Base-by-base conservation (phyloP, 148 eudicot genomes). In the Cornus controversa region DNA sequence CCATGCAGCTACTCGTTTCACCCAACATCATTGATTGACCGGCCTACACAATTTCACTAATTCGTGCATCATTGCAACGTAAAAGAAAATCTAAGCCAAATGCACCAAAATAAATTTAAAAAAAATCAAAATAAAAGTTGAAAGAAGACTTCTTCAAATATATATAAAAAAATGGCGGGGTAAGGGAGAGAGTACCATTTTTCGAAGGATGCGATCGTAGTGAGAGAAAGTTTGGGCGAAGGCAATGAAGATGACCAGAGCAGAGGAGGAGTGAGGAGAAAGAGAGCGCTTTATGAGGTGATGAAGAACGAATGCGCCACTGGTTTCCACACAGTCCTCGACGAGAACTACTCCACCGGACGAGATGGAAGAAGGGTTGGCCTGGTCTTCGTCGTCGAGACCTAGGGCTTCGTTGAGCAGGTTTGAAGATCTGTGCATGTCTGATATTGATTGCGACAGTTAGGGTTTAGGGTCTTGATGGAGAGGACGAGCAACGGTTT, bases 211-310 rank as follows among this genome's bases (percentile, higher is more conserved):
- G 68, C 98, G 98, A 69, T 90, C 94, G 74, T 90, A 95, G 84
- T 95, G 98, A 63, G 97, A 90, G 78, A 95, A 95, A 65, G 96
- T 93, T 15, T 93, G 93, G 42, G 98, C 87, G 34, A 95, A 88
- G 67, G 97, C 87, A 29, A 87, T 80, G 75, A 93, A 90, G 69
- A 94, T 75, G 90, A 92, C 84, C 81, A 83, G 34, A 42, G 76
- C 78, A 36, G 84, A 74, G 29, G 88, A 68, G 70, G 77, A 68
- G 70, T 79, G 76, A 36, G 81, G 78, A n/a, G 86, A 79, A 62
- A 94, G 90, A 75, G 83, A 36, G 71, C 93, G 92, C 82, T 92
- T 92, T 60, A 94, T 75, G 34, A 94, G 75, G 82, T 94, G 97
- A 83, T 94, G 91, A 65, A 94, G 84, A 18, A 94, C 84, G 85